phyloP scores from a whole-genome alignment of 2,329 filamentous ascomycete species.

The Xylaria polymorpha region DNA sequence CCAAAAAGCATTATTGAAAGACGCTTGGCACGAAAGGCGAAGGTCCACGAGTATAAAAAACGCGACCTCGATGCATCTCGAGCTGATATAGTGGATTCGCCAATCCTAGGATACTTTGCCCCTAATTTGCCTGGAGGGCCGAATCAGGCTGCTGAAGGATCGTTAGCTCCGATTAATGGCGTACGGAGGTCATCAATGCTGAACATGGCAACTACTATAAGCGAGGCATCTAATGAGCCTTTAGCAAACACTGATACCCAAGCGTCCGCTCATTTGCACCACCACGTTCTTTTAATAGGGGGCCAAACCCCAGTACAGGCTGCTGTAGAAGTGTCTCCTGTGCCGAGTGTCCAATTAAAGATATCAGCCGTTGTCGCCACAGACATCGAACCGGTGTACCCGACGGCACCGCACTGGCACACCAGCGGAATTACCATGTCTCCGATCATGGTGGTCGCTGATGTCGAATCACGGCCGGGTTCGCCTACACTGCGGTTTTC shows the following conservation, averaged over 20 bases:
- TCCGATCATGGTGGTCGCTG: constrained; percentile 45
- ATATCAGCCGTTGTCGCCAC: constrained; percentile 39
- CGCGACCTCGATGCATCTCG: constrained; percentile 42
- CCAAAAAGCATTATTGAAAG: constrained; percentile 40
- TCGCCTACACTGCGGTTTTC: constrained; percentile 31
- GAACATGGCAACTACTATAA: constrained; percentile 14
- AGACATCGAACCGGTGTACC: constrained; percentile 33
- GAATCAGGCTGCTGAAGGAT: constrained; percentile 16
- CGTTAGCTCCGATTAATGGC: constrained; percentile 24
- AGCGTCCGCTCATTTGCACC: not conserved
- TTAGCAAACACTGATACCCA: not conserved
- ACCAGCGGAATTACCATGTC: constrained; percentile 41
- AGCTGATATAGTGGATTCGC: constrained; percentile 37
- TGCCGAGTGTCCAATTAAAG: constrained; percentile 17
- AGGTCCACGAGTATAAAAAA: constrained; percentile 43
- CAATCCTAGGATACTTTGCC: constrained; percentile 44
- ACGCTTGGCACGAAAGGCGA: constrained; percentile 43
- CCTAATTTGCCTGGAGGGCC: constrained; percentile 24
- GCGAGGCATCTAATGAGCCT: constrained; percentile 16
- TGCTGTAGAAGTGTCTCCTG: not conserved
- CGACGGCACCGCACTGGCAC: constrained; percentile 15
- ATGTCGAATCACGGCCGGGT: constrained; percentile 36
- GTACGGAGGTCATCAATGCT: constrained; percentile 21
- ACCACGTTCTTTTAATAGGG: not conserved
- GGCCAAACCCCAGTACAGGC: not conserved